Base-by-base conservation (phyloP, 768 basidiomycete species). In the Xerocomellus dryophilus region DNA sequence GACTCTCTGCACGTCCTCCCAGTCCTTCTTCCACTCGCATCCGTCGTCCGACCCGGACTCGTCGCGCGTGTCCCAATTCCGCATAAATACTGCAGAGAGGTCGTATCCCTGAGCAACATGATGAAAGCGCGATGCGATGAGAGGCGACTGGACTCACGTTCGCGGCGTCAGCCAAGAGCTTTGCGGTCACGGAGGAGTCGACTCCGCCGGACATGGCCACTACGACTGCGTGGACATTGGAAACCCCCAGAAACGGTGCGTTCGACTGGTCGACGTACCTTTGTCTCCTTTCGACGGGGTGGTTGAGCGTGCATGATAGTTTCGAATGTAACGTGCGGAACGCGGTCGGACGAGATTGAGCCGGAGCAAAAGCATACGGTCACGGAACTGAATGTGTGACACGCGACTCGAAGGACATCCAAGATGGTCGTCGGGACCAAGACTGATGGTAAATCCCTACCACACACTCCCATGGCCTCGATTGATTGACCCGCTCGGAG, bases 201-300 rank as follows among this genome's bases (percentile, higher is more conserved):
- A 98, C 94, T 4, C 95, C 95, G 25, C 95, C 95, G 0, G 92
- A 95, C 90, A 97, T 94, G 20, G 90, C 93, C 8, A 96, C 82
- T 7, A 90, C 82, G 43, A 98, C 94, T 94, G 56, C 4, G 47
- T 14, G 18, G 18, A 50, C 38, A 17, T 51, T 20, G 39, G 39
- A 27, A 43, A 12, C 5, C 15, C 12, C 41, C 32, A 12, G 14
- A 51, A 42, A 6, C 32, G 5, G 21, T 40, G 5, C 18, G 4
- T 38, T 36, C 6, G 27, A 20, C 20, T 10, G 8, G 12, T 11
- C 4, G 35, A 29, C 50, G 7, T 43, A 55, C 68, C 68, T 46
- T 70, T 71, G 59, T 68, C 66, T 11, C 69, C 69, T 43, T 53
- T 70, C 5, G 32, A 51, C 10, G 70, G 70, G 2, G 31, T 18